Evolutionary conservation across 176 grass and related monocot genomes (phyloP).

Genomic region (Avena eriantha): DNA sequence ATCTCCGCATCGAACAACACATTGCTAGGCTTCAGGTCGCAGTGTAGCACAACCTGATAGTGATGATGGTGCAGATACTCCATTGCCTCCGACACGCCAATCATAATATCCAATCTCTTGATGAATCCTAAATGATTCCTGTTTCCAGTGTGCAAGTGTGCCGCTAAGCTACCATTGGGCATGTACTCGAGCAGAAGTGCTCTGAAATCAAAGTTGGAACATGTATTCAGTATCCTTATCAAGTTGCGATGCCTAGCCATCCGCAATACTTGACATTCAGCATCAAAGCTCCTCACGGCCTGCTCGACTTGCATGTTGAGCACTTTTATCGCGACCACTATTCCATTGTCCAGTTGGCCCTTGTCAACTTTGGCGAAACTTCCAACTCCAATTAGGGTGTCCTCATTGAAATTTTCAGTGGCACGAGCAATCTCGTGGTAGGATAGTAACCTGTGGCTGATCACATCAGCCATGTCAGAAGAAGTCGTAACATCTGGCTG

Average conservation of each 20-base stretch:
- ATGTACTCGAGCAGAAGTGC: neutral
- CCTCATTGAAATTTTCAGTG: neutral
- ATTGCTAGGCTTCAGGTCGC: neutral
- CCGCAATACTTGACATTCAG: neutral
- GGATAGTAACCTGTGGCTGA: neutral
- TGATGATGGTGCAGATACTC: conserved; percentile 1
- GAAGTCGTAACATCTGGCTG: neutral
- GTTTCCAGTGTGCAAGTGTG: neutral
- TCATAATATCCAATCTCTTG: neutral
- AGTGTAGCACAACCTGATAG: neutral
- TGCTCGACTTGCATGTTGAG: neutral
- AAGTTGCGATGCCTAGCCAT: conserved; percentile 11
- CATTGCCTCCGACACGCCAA: neutral
- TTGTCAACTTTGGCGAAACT: neutral
- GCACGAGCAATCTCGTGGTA: neutral
- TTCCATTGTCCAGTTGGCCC: neutral
- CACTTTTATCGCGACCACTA: neutral
- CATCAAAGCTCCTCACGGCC: neutral
- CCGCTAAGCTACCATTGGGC: neutral
- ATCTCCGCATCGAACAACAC: neutral
- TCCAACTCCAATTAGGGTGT: neutral
- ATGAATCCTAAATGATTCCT: neutral
- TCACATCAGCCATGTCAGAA: neutral
- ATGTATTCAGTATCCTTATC: conserved; percentile 6
- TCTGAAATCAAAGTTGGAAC: neutral